Conservation (phyloP, 202 grass and related monocot species). For the Dendrocalamus latiflorus region DNA sequence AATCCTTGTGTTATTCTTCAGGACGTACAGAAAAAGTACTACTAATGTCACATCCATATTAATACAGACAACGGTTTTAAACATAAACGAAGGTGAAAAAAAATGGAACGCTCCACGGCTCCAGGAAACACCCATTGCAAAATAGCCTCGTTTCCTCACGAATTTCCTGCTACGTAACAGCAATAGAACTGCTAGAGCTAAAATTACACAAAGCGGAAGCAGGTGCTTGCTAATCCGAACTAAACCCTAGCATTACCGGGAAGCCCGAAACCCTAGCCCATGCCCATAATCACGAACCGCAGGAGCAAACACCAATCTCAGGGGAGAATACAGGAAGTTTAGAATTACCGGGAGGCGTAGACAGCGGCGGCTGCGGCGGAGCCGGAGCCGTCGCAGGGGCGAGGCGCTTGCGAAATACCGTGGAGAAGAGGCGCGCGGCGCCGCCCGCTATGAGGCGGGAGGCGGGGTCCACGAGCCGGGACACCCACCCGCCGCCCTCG, state of each 20-base stretch:
- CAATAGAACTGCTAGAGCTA: not conserved
- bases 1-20: not conserved
- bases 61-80: not conserved
- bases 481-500: constrained; percentile 50
- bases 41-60: not conserved
- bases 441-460: constrained; percentile 69
- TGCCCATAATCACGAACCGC: not conserved
- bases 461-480: constrained; percentile 69
- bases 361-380: not conserved
- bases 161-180: not conserved
- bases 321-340: not conserved
- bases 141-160: not conserved
- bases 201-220: not conserved
- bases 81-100: not conserved
- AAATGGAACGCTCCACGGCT: not conserved
- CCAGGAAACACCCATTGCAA: not conserved
- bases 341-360: constrained; percentile 12
- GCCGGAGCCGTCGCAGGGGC: constrained; percentile 5
- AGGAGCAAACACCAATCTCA: not conserved
- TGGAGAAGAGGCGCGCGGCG: constrained; percentile 71
- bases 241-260: constrained; percentile 33
- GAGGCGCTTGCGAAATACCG: constrained; percentile 67
- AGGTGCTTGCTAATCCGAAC: not conserved
- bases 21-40: not conserved
- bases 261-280: constrained; percentile 43